Evolutionary conservation across 768 basidiomycete species (phyloP), one percentile per base, ranked within the genome.

Genomic region (Hemileccinum impolitum): DNA sequence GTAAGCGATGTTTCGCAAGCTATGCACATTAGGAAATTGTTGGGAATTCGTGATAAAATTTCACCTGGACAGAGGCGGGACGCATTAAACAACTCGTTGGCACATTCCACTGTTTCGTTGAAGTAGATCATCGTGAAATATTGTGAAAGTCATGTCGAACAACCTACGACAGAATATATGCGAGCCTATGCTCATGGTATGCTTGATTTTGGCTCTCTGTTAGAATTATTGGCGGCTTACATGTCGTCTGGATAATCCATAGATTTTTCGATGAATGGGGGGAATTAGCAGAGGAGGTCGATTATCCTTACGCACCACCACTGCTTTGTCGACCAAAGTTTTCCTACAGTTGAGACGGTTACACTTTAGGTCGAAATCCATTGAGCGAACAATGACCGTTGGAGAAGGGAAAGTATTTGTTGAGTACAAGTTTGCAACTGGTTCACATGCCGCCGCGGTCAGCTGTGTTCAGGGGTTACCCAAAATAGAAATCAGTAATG

Each of bases 1-100:
- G 79, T 79, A 41, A 93, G 70, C 39, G 78, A 76, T 0, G 88
- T 88, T 63, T 92, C 90, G 62, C 90, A 93, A 43, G 90, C 89
- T 90, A 41, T 26, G 36, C n/a, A 32, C 15, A 36, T 56, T 30
- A 49, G 42, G 45, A 23, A 49, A 25, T 21, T 28, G 7, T 53
- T 19, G 26, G 43, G 18, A 43, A 10, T 30, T 13, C 23, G 19
- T 12, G 19, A 40, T 35, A 12, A n/a, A 45, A 28, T 21, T 28
- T 43, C 62, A 81, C 88, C 90, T 58, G 90, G 90, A 63, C 90
- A 92, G 30, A 90, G 74, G 37, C 87, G 80, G 10, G 88, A 78
- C 7, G 81, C 72, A 53, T 81, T 87, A 68, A 93, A 93, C 25
- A 90, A 65, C 61, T 90, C 86, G 60, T 89, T 90, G 21, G 90